phyloP scores from a whole-genome alignment of 2,329 filamentous ascomycete genomes.

The Colletotrichum tofieldiae region DNA sequence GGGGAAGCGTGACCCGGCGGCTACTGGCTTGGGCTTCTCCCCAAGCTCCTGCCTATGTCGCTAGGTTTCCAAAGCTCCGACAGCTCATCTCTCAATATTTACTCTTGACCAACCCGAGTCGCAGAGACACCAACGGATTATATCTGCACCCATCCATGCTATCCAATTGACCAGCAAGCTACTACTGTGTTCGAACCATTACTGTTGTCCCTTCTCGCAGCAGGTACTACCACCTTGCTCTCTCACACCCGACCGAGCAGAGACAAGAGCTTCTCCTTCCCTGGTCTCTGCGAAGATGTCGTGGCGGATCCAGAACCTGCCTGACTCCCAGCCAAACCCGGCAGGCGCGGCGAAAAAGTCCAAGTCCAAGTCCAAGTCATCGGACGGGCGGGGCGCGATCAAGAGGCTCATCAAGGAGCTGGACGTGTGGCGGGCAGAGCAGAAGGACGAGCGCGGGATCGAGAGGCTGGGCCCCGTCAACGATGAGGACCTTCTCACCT shows the following conservation, averaged over 20 bases:
- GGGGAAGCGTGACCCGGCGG: constrained; percentile 13
- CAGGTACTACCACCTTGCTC: not conserved
- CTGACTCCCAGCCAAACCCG: constrained; percentile 36
- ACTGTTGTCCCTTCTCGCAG: not conserved
- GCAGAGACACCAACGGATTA: not conserved
- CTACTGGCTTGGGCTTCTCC: not conserved
- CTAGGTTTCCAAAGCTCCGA: not conserved
- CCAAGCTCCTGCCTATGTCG: not conserved
- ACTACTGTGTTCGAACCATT: not conserved
- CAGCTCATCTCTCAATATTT: not conserved
- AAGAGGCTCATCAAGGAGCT: constrained; percentile 74
- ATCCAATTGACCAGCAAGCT: constrained; percentile 2
- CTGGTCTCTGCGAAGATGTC: constrained; percentile 34
- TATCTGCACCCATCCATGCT: not conserved
- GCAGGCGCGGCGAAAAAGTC: constrained; percentile 39
- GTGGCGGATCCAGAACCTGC: constrained; percentile 43
- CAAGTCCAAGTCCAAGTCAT: constrained; percentile 46
- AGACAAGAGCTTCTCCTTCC: not conserved
- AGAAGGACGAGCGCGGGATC: constrained; percentile 66
- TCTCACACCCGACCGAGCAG: not conserved
- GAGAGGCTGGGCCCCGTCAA: constrained; percentile 70
- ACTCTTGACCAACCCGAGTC: not conserved
- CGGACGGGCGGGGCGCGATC: constrained; percentile 61
- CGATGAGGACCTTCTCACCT: constrained; percentile 70
- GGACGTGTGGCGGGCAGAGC: constrained; percentile 66